Percentiles rank a stretch among this genome's conserved stretches.
Evolutionary conservation across 176 grass and related monocot genomes (phyloP).

Genomic region (Musa itinerans): DNA sequence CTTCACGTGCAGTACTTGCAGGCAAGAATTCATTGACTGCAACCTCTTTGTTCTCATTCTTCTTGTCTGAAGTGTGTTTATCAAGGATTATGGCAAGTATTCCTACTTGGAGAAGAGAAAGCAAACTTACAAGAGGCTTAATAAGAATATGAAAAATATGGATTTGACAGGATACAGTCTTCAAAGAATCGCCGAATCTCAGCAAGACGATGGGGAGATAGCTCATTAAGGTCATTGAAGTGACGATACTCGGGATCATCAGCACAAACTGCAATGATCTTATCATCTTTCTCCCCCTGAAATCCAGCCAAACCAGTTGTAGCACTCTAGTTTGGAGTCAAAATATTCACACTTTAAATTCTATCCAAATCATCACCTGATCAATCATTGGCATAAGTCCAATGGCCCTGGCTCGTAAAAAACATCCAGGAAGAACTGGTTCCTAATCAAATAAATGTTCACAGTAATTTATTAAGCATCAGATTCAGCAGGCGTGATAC

Average conservation of each 20-base stretch:
- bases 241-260: slow-evolving; percentile 67
- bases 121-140: not conserved
- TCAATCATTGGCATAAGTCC: slow-evolving; percentile 83
- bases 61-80: slow-evolving; percentile 48
- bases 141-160: not conserved
- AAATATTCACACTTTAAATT: not conserved
- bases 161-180: slow-evolving; percentile 37
- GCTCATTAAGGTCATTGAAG: slow-evolving; percentile 51
- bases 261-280: slow-evolving; percentile 72
- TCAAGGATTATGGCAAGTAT: not conserved
- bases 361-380: slow-evolving; percentile 27
- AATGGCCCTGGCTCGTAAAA: slow-evolving; percentile 63
- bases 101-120: not conserved
- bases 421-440: slow-evolving; percentile 53
- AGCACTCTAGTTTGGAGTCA: not conserved
- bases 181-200: slow-evolving; percentile 70
- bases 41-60: slow-evolving; percentile 72
- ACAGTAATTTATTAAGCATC: not conserved
- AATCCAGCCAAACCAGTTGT: not conserved
- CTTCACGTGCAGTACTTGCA: slow-evolving; percentile 34
- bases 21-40: slow-evolving; percentile 54
- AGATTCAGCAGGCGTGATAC: not conserved
- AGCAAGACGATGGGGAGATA: slow-evolving; percentile 53
- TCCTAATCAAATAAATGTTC: slow-evolving; percentile 26
- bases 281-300: slow-evolving; percentile 63